A percentile compares a stretch with the other conserved stretches of the same genome.
Evolutionary conservation across 306 rosid genomes (phyloP).

Genomic region (Neltuma alba): DNA sequence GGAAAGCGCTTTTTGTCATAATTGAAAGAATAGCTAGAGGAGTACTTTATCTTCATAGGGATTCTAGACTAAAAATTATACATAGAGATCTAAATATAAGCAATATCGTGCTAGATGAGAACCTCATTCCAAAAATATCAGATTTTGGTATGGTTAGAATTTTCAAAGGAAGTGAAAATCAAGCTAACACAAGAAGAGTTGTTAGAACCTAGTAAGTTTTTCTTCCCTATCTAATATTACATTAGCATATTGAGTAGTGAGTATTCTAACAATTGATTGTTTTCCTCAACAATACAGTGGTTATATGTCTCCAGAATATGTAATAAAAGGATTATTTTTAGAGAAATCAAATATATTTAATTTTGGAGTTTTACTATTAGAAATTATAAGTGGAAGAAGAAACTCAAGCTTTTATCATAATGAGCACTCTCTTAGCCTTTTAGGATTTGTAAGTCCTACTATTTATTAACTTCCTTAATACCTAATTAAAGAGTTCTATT

Average conservation of each 20-base stretch:
- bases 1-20: not conserved
- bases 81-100: not conserved
- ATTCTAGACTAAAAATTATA: not conserved
- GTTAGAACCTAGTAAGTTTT: not conserved
- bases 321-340: not conserved
- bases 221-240: not conserved
- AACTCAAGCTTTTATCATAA: not conserved
- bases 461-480: not conserved
- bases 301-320: not conserved
- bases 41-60: not conserved
- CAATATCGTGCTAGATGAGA: not conserved
- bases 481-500: not conserved
- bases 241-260: not conserved
- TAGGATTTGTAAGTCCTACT: not conserved
- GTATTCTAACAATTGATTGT: not conserved
- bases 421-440: not conserved
- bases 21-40: not conserved
- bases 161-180: not conserved
- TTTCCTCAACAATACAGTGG: not conserved
- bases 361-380: not conserved
- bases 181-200: not conserved
- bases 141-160: not conserved
- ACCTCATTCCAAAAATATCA: not conserved
- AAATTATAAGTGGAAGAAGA: not conserved
- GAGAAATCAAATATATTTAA: slow-evolving; percentile 42